These are phyloP conservation scores for Biscogniauxia marginata DNA, from an alignment of 2,329 filamentous ascomycete species.

Conservation along the genomic window DNA sequence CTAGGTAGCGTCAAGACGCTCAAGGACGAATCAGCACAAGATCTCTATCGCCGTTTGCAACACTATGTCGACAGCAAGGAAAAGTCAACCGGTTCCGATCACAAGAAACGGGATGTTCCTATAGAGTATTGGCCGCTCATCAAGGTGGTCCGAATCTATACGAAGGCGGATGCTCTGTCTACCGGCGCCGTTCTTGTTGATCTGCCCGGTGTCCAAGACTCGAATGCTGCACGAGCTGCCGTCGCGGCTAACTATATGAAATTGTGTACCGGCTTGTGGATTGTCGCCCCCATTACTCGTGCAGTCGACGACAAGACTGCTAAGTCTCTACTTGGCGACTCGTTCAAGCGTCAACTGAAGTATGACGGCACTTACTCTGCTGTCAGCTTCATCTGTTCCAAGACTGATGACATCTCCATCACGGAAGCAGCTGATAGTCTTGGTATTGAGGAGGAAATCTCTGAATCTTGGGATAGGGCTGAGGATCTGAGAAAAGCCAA, in stretches of 20 bases:
- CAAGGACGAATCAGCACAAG: conserved; percentile 16
- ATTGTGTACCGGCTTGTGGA: conserved; percentile 57
- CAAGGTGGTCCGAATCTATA: conserved; percentile 45
- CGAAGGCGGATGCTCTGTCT: conserved; percentile 34
- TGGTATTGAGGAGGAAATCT: conserved; percentile 35
- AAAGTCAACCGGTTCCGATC: conserved; percentile 18
- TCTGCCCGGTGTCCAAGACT: conserved; percentile 50
- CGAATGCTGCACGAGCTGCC: conserved; percentile 55
- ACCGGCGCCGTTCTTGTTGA: conserved; percentile 38
- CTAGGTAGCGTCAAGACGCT: conserved; percentile 27
- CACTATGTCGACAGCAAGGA: conserved; percentile 32
- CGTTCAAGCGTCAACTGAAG: conserved; percentile 59
- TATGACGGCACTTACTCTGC: conserved; percentile 54
- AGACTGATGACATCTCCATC: conserved; percentile 54
- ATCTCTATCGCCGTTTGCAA: conserved; percentile 26
- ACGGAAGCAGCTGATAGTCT: conserved; percentile 38
- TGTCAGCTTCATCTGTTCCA: conserved; percentile 49
- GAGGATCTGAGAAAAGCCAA: conserved; percentile 21
- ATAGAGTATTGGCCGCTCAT: conserved; percentile 40
- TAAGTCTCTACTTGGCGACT: conserved; percentile 53
- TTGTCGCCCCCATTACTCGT: conserved; percentile 60
- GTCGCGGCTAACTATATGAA: conserved; percentile 57
- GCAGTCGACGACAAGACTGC: conserved; percentile 62
- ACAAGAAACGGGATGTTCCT: conserved; percentile 8
- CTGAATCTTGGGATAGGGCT: conserved; percentile 33